Evolutionary conservation across 2,329 filamentous ascomycete species (phyloP), one percentile per base, ranked within the genome.

Genomic region (Nemania bipapillata): DNA sequence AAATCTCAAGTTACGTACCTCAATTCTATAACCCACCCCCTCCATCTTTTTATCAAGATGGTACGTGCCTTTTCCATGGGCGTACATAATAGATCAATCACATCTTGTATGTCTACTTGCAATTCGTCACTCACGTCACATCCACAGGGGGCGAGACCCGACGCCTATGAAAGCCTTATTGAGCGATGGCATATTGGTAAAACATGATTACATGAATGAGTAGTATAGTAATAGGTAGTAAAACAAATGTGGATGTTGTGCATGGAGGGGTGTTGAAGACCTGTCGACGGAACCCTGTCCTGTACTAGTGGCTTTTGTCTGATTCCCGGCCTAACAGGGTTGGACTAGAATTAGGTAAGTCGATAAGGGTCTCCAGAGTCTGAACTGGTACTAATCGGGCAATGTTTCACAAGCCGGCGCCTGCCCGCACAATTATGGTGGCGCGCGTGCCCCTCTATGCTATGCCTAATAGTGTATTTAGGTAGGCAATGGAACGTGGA

Each of bases 241-340:
- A 47, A 59, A 60, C 40, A n/a, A 49, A 52, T 68, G 65, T 60
- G 65, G 65, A 59, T 28, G 55, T 49, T 50, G 60, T 56, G 42
- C 58, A 63, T 52, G 49, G 30, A 63, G 65, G 60, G 42, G 37
- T 26, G 28, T 54, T 52, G 32, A 54, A 54, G 47, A 58, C 22
- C 28, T 26, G 52, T 28, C 26, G 61, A 49, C 20, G 57, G 35
- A 63, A 24, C 65, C 52, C 42, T 42, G 55, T n/a, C 35, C 24
- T 9, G 32, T 50, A 11, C 11, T 32, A 17, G 47, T 54, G 49
- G 24, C 12, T 7, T n/a, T 30, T 30, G 49, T 12, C 50, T 53
- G 28, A 26, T 20, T 53, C 26, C 47, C 17, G 24, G 12, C 20
- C 20, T 2, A 11, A 32, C 50, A 12, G 50, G 50, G 15, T 20